Percentiles rank a stretch among this genome's conserved stretches.
phyloP scores from a whole-genome alignment of 2,329 filamentous ascomycete species.

The Diaporthe batatas region DNA sequence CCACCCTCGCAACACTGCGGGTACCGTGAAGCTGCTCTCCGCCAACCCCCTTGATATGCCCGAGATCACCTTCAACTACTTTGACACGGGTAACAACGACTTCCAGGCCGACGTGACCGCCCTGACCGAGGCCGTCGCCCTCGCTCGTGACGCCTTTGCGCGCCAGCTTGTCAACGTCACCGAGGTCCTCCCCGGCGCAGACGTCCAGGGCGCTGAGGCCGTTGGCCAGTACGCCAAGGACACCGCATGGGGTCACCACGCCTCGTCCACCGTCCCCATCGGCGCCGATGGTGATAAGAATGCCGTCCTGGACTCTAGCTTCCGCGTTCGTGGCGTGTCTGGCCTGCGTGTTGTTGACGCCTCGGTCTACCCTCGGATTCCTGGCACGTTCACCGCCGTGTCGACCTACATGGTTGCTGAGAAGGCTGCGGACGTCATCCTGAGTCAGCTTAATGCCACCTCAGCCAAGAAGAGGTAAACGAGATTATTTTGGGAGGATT shows the following conservation, averaged over 20 bases:
- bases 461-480: not conserved
- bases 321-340: constrained; percentile 23
- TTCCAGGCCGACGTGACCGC: constrained; percentile 8
- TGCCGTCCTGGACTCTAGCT: constrained; percentile 33
- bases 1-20: constrained; percentile 46
- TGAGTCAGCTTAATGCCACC: constrained; percentile 17
- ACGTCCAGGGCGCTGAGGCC: constrained; percentile 2
- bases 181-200: constrained; percentile 15
- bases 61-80: constrained; percentile 67
- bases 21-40: constrained; percentile 43
- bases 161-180: constrained; percentile 19
- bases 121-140: constrained; percentile 33
- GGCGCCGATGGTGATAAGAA: constrained; percentile 14
- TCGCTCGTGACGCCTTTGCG: constrained; percentile 23
- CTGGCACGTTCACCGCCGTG: constrained; percentile 21
- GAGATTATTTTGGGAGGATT: not conserved
- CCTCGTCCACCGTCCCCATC: constrained; percentile 30
- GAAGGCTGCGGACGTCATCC: constrained; percentile 28
- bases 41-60: constrained; percentile 43
- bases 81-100: constrained; percentile 49
- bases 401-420: constrained; percentile 31
- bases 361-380: constrained; percentile 25
- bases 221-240: constrained; percentile 29
- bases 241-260: constrained; percentile 34
- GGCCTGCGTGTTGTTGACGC: constrained; percentile 35